These are phyloP conservation scores for Gamarada debralockiae DNA, from an alignment of 495 filamentous ascomycete genomes.

Conservation along the genomic window DNA sequence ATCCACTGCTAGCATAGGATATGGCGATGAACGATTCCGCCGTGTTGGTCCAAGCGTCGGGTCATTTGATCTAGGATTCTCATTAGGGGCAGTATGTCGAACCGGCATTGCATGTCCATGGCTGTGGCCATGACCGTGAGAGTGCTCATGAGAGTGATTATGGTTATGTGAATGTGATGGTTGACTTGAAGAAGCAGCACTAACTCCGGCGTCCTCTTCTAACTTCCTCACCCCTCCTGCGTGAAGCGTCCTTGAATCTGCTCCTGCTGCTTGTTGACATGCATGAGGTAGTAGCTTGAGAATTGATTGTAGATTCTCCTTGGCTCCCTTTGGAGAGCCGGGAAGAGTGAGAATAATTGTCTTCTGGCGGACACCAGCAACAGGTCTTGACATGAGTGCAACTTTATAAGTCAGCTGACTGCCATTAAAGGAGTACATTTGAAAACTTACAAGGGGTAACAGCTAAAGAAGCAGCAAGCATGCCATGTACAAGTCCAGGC, in stretches of 20 bases:
- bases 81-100: constrained; percentile 63
- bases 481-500: constrained; percentile 86
- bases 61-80: constrained; percentile 70
- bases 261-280: constrained; percentile 81
- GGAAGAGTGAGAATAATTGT: constrained; percentile 88
- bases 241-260: constrained; percentile 77
- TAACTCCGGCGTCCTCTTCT: constrained; percentile 75
- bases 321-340: constrained; percentile 94
- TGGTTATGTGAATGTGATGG: constrained; percentile 23
- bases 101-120: constrained; percentile 65
- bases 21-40: constrained; percentile 80
- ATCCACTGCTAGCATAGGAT: constrained; percentile 83
- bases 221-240: constrained; percentile 76
- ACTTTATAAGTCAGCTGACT: constrained; percentile 45
- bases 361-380: constrained; percentile 82
- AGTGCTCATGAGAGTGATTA: constrained; percentile 29
- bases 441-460: constrained; percentile 80
- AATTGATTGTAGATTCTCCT: constrained; percentile 90
- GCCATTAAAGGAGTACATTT: neutral
- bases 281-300: constrained; percentile 90
- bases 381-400: constrained; percentile 95
- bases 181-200: constrained; percentile 14
- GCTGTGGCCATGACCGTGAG: constrained; percentile 54
- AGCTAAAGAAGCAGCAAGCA: constrained; percentile 79
- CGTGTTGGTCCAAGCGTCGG: constrained; percentile 72